Conservation (phyloP, 164 flowering plant genomes). For the Pachysandra terminalis region DNA sequence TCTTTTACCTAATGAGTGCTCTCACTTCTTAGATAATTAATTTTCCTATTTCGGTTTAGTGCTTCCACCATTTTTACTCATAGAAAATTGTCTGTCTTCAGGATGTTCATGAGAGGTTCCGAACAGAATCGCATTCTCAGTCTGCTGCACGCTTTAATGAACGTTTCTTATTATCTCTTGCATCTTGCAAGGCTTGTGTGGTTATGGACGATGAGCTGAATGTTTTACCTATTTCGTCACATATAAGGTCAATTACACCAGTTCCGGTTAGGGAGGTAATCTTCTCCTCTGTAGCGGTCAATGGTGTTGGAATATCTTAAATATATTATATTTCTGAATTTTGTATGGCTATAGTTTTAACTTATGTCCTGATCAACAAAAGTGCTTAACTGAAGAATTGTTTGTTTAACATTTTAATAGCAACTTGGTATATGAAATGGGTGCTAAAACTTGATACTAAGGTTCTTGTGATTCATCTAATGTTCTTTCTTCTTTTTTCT, state of each 20-base stretch:
- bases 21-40: no score
- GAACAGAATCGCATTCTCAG: constrained; percentile 86
- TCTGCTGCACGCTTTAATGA: constrained; percentile 91
- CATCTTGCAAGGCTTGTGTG: constrained; percentile 83
- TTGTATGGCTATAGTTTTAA: neutral
- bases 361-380: neutral
- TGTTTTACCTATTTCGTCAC: constrained; percentile 85
- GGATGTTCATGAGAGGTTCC: constrained; percentile 97
- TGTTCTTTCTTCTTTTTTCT: no score
- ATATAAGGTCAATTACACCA: constrained; percentile 64
- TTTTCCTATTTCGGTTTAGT: neutral
- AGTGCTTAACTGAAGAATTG: neutral
- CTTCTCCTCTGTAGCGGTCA: neutral
- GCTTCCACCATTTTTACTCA: neutral
- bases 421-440: neutral
- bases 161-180: constrained; percentile 84
- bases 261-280: constrained; percentile 60
- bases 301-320: neutral
- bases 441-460: neutral
- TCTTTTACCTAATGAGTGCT: neutral
- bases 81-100: constrained; percentile 24
- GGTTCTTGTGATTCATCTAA: neutral
- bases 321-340: neutral
- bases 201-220: constrained; percentile 94
- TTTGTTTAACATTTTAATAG: neutral